Base-by-base conservation (phyloP, 495 filamentous ascomycete genomes). In the Apiosordaria backusii region DNA sequence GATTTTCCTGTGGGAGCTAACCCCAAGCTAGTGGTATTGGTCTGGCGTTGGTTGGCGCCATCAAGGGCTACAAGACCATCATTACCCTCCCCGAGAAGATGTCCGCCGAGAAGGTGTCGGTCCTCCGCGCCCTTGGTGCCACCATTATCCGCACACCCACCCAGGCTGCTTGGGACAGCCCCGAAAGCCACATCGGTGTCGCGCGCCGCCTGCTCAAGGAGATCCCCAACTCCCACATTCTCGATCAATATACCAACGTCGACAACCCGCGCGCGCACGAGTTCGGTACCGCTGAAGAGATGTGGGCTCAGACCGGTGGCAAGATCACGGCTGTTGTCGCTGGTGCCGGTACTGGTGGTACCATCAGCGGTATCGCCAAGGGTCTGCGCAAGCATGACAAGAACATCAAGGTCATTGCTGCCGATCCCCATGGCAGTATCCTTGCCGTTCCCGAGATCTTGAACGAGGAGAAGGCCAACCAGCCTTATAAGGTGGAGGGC, bases 71-170 rank as follows among this genome's bases (percentile, higher is more conserved):
- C 80, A 95, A 94, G 77, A 95, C 92, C 18, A 97, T 99, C 77
- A 99, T 99, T 73, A 99, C 95, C 0, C 86, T 99, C 2, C 95
- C 95, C 50, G 95, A 99, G 81, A 99, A 99, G 83, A 99, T 99
- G 95, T 97, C 92, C 5, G 87, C 92, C 26, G 95, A 99, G 79
- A 99, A 99, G 76, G 96, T 99, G 15, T 87, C 93, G 1, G 95
- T 99, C 13, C 83, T 99, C 25, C 88, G 91, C 57, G 93, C 95
- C 19, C 85, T 99, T 35, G 95, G 95, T 65, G 94, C 95, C 23
- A 97, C 95, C 70, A 98, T 99, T 74, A 97, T 99, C 69, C 90
- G 95, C 59, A 99, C 95, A 1, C 96, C 95, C 25, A 98, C 96
- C 23, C 90, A 96, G 78, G 95, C 95, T 13, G 95, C 95, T 26